Evolutionary conservation across 2,329 filamentous ascomycete genomes (phyloP).

Genomic region (Colletotrichum agaves): DNA sequence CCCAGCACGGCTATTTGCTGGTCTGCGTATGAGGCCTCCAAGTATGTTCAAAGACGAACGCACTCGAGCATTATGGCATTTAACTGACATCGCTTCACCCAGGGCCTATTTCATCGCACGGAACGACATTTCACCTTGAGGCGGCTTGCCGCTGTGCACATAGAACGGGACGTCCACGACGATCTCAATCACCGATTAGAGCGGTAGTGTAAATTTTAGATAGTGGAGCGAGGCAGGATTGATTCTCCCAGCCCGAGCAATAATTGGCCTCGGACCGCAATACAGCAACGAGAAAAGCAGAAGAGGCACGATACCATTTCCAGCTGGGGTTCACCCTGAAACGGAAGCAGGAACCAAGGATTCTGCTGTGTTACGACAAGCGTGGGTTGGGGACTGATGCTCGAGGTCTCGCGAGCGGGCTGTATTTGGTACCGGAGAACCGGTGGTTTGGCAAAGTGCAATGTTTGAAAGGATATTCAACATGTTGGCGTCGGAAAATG

Average conservation of each 20-base stretch:
- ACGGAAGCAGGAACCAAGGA: neutral
- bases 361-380: neutral
- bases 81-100: neutral
- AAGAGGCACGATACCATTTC: slow-evolving; percentile 6
- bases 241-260: slow-evolving; percentile 1
- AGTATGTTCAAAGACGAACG: slow-evolving; percentile 58
- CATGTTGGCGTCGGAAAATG: slow-evolving; percentile 30
- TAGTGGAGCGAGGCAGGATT: slow-evolving; percentile 1
- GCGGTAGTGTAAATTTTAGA: slow-evolving; percentile 34
- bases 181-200: slow-evolving; percentile 31
- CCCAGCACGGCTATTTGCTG: slow-evolving; percentile 99
- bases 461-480: slow-evolving; percentile 31
- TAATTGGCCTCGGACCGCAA: neutral
- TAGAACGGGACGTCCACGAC: slow-evolving; percentile 15
- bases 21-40: slow-evolving; percentile 79
- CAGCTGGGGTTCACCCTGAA: neutral
- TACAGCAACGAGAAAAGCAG: neutral
- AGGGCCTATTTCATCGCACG: slow-evolving; percentile 71
- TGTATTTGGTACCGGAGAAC: slow-evolving; percentile 20
- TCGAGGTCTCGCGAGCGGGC: slow-evolving; percentile 10
- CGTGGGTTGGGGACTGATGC: neutral
- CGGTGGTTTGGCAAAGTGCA: slow-evolving; percentile 31
- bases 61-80: neutral
- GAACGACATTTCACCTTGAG: slow-evolving; percentile 51
- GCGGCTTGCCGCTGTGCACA: slow-evolving; percentile 19